phyloP scores from a whole-genome alignment of 164 flowering plant genomes.

The Magnolia changhungtana region DNA sequence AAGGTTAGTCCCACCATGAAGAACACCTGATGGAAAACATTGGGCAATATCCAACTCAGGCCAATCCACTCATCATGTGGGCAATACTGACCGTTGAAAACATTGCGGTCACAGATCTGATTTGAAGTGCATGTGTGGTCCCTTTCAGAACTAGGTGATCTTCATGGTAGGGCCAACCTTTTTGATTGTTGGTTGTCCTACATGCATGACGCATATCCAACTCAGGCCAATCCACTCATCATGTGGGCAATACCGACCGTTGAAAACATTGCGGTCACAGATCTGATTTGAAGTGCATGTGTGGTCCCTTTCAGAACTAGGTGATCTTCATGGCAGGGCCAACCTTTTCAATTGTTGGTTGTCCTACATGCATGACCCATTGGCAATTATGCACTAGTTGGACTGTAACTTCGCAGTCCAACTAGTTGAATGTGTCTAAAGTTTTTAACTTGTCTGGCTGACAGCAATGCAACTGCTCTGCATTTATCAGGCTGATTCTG shows the following conservation, averaged over 20 bases:
- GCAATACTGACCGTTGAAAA: neutral
- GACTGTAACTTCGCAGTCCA: neutral
- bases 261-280: neutral
- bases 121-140: neutral
- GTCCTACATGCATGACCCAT: neutral
- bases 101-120: neutral
- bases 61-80: neutral
- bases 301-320: neutral
- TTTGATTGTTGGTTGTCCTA: neutral
- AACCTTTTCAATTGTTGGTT: neutral
- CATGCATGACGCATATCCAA: neutral
- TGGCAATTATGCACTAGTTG: neutral
- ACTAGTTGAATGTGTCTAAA: neutral
- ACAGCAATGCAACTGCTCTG: slow-evolving; percentile 8
- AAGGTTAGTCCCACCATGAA: neutral
- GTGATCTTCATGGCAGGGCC: neutral
- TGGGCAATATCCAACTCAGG: no score
- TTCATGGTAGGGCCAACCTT: neutral
- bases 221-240: neutral
- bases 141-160: neutral
- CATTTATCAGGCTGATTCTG: slow-evolving; percentile 77
- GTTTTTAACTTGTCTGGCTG: slow-evolving; percentile 11
- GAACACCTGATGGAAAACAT: neutral
- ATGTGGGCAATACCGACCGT: neutral
- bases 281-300: neutral